Evolutionary conservation across 2,329 filamentous ascomycete species (phyloP).

Genomic region (Fusarium nelsonii): DNA sequence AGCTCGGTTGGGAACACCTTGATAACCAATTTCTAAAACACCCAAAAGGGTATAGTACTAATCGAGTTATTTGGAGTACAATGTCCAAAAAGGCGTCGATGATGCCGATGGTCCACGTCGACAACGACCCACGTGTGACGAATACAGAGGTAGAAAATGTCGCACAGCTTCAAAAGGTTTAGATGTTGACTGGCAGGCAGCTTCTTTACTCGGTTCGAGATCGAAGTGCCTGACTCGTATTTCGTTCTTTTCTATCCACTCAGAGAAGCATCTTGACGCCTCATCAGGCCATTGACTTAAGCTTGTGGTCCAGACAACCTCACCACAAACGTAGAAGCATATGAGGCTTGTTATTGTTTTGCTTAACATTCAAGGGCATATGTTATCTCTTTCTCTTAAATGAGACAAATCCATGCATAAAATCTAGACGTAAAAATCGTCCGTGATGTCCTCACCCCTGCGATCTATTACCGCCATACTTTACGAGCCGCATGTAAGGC

Average conservation of each 20-base stretch:
- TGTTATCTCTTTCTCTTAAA: too few species aligned
- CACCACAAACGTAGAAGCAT: neutral
- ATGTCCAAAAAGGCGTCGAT: neutral
- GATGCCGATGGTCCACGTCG: slow-evolving; percentile 29
- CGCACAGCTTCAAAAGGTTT: slow-evolving; percentile 9
- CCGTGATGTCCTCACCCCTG: neutral
- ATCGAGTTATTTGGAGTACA: neutral
- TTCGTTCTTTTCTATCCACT: neutral
- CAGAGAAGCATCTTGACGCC: neutral
- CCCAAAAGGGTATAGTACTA: too few species aligned
- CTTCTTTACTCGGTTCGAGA: neutral
- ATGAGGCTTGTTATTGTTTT: neutral
- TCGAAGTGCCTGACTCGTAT: neutral
- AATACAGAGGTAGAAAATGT: slow-evolving; percentile 22
- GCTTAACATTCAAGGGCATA: too few species aligned
- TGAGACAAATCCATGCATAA: neutral
- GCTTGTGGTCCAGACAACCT: neutral
- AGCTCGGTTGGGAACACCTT: too few species aligned
- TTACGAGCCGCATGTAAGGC: slow-evolving; percentile 4
- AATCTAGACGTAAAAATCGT: neutral
- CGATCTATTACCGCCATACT: neutral
- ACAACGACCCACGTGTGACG: slow-evolving; percentile 37
- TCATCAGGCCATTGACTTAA: neutral
- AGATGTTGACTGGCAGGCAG: neutral
- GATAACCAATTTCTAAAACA: too few species aligned